Conservation (phyloP, 441 rosid species). For the Populus hybrid region DNA sequence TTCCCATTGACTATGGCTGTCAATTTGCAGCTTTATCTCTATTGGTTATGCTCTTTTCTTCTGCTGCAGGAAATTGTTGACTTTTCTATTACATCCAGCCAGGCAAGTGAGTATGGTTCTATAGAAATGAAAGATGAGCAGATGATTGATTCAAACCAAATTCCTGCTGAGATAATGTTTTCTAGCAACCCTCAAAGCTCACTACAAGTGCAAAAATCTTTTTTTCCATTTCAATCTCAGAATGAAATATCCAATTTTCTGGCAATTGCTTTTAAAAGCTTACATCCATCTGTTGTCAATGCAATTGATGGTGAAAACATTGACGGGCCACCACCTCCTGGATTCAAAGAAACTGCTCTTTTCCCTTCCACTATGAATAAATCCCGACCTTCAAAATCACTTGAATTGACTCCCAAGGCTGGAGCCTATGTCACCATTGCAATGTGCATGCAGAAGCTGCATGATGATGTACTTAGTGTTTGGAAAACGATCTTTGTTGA, state of each 20-base stretch:
- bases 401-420: constrained; percentile 45
- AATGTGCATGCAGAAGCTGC: constrained; percentile 82
- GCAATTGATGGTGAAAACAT: constrained; percentile 35
- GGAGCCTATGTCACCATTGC: constrained; percentile 64
- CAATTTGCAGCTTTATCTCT: neutral
- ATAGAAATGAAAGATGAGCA: constrained; percentile 25
- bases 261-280: constrained; percentile 46
- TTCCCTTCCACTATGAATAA: constrained; percentile 37
- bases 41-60: neutral
- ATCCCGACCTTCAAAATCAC: constrained; percentile 40
- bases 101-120: constrained; percentile 20
- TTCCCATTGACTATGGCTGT: too few relatives aligned
- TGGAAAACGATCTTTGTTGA: constrained; percentile 54
- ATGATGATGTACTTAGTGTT: constrained; percentile 56
- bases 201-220: constrained; percentile 29
- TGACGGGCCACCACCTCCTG: constrained; percentile 72
- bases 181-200: constrained; percentile 31
- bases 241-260: constrained; percentile 36
- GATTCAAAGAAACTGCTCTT: constrained; percentile 40
- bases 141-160: constrained; percentile 23
- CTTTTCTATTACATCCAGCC: constrained; percentile 25
- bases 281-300: constrained; percentile 27
- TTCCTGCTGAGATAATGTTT: constrained; percentile 20
- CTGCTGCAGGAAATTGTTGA: constrained; percentile 43
- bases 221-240: constrained; percentile 29